phyloP scores from a whole-genome alignment of 306 rosid species.

The Cucumis melo region DNA sequence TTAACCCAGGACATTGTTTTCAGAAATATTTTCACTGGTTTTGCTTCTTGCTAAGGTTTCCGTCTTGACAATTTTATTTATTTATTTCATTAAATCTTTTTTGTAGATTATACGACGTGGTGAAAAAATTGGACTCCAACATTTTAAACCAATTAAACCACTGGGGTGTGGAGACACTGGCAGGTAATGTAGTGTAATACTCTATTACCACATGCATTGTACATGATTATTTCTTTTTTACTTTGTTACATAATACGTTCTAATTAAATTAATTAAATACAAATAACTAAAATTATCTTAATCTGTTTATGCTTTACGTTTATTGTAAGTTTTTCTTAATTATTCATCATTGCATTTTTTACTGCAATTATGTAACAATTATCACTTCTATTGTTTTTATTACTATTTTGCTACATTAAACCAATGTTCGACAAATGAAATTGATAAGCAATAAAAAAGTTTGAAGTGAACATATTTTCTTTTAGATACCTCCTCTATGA shows the following conservation, averaged over 20 bases:
- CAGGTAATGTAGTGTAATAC: conserved; percentile 35
- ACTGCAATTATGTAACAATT: not conserved
- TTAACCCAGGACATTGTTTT: not conserved
- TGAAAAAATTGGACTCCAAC: conserved; percentile 60
- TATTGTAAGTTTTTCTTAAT: not conserved
- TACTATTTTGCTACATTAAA: not conserved
- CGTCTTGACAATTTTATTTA: not conserved
- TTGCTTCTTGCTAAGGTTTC: not conserved
- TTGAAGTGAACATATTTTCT: not conserved
- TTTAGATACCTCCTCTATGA: not conserved
- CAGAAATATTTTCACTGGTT: not conserved
- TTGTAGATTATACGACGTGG: conserved; percentile 46
- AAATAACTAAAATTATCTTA: not conserved
- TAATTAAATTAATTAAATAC: not conserved
- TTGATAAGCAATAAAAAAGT: not conserved
- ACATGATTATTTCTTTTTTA: not conserved
- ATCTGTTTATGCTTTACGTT: not conserved
- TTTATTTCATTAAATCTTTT: not conserved
- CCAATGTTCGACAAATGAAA: not conserved
- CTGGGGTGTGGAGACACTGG: conserved; percentile 98
- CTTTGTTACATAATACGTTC: not conserved
- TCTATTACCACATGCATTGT: not conserved
- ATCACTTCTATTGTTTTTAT: not conserved
- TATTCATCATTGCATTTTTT: not conserved
- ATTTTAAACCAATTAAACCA: conserved; percentile 77